Base-by-base conservation (phyloP, 768 basidiomycete genomes). In the Amanita muscaria region DNA sequence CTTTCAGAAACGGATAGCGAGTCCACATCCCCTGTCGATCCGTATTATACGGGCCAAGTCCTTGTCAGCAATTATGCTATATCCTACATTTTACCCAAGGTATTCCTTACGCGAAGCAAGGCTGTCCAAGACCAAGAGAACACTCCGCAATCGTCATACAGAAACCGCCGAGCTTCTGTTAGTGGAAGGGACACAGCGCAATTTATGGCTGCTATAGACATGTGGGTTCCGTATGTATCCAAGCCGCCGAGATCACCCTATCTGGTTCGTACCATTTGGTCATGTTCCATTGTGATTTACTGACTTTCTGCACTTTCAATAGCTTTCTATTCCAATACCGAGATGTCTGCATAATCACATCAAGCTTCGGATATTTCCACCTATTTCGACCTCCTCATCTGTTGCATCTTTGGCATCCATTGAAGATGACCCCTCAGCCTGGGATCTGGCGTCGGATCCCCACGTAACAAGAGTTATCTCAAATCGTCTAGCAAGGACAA, bases 131-230 rank as follows among this genome's bases (percentile, higher is more conserved):
- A 69, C 43, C 56, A 55, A 21, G 63, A 63, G 9, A 44, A 42
- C 9, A 49, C 47, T 14, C 44, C 48, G 14, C 59, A 52, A 19
- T 53, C 62, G 19, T 50, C 63, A 12, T 54, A 58, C 22, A 66
- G 60, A 45, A 61, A 65, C 43, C 67, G 82, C 44, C 67, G 80
- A 18, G 53, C 67, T 9, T 83, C 83, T 9, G 51, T 83, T 42
- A 62, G 68, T n/a, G 82, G 83, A 40, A 74, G 72, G 44, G 76
- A 70, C 41, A 68, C 66, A 29, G 68, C 76, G 37, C 80, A 87
- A 36, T 88, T 88, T 59, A 83, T 89, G 82, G 87, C 80, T 11
- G 87, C 79, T 3, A 73, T 89, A 40, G 83, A 86, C 49, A 70
- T 89, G 61, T 79, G 77, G 73, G 72, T 83, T 18, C 87, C 87